Percentiles rank a stretch among this genome's conserved stretches.
Evolutionary conservation across 306 rosid genomes (phyloP).

Genomic region (Rosa chinensis): DNA sequence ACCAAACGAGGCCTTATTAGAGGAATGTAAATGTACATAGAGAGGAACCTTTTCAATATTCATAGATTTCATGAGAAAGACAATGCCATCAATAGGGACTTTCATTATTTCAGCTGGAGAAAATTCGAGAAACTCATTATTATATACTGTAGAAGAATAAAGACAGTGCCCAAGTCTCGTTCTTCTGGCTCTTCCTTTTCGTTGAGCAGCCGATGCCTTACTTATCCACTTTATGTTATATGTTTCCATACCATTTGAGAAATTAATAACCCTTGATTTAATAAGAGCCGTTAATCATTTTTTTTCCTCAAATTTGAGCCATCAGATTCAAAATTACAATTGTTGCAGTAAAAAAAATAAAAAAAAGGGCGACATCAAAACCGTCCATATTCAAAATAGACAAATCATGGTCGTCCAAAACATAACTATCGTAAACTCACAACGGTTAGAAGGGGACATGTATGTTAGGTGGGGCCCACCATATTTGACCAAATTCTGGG

Average conservation of each 20-base stretch:
- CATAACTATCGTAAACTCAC: no score
- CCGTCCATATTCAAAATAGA: no score
- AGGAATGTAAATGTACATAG: neutral
- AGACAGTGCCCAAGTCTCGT: conserved; percentile 92
- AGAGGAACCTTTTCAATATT: conserved; percentile 56
- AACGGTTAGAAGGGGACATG: no score
- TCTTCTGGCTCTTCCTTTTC: conserved; percentile 91
- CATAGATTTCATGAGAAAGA: conserved; percentile 90
- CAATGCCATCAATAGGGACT: conserved; percentile 83
- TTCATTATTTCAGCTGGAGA: conserved; percentile 79
- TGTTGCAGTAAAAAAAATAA: no score
- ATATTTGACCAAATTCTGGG: no score
- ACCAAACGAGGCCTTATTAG: no score
- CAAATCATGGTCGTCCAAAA: no score
- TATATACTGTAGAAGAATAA: conserved; percentile 82
- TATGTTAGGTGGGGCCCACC: no score
- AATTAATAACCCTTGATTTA: conserved; percentile 10
- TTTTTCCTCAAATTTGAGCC: no score
- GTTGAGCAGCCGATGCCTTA: conserved; percentile 95
- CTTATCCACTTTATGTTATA: conserved; percentile 87
- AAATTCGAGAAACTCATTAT: conserved; percentile 60
- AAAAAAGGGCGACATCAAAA: no score
- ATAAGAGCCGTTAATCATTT: no score
- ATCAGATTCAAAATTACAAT: no score
- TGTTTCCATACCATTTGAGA: conserved; percentile 77